phyloP scores from a whole-genome alignment of 2,329 filamentous ascomycete genomes.

The Lachnellula subtilissima region DNA sequence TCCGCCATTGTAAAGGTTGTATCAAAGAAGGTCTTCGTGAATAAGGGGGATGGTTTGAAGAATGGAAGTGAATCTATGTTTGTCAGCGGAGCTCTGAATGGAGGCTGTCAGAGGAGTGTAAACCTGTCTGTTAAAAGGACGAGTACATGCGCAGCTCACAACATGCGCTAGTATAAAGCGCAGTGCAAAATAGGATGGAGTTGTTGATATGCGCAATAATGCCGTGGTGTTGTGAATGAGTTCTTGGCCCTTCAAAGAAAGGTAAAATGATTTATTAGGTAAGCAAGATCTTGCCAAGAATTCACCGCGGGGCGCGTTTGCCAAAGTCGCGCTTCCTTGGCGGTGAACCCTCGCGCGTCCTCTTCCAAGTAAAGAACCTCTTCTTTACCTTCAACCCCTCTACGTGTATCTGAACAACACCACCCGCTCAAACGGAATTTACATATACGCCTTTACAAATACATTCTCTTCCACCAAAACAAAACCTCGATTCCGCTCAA shows the following conservation, averaged over 20 bases:
- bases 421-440: background rate
- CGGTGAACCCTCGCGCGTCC: background rate
- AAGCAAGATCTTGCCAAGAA: too few species aligned
- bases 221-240: background rate
- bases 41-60: background rate
- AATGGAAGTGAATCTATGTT: background rate
- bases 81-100: background rate
- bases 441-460: background rate
- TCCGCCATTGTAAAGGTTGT: conserved; percentile 28
- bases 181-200: background rate
- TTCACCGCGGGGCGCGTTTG: background rate
- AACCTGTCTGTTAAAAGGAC: background rate
- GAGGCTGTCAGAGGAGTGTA: background rate
- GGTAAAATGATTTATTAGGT: too few species aligned
- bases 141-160: background rate
- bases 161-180: background rate
- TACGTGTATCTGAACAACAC: background rate
- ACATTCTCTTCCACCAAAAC: background rate
- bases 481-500: background rate
- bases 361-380: background rate
- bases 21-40: background rate
- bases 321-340: background rate
- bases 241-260: background rate
- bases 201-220: background rate
- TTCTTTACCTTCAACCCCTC: background rate